phyloP scores from a whole-genome alignment of 2,329 filamentous ascomycete genomes.

The Neoarthrinium moseri region DNA sequence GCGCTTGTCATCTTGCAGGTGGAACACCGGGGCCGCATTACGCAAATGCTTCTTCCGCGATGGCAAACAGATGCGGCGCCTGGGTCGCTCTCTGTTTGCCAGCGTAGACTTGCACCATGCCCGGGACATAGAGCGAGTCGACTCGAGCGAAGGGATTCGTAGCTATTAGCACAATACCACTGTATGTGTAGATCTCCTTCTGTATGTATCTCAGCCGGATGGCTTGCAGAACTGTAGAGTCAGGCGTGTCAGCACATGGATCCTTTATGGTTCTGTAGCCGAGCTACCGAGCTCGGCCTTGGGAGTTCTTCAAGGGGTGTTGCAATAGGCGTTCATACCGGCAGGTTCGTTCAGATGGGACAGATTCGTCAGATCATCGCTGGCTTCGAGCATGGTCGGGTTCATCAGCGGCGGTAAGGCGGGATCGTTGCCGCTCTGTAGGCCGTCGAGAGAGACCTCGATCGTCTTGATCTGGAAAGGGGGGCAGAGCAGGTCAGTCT shows the following conservation, averaged over 20 bases:
- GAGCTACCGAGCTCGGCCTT: too few species aligned
- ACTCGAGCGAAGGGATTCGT: constrained; percentile 97
- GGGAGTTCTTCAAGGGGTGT: neutral
- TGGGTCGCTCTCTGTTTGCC: constrained; percentile 96
- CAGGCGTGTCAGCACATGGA: constrained; percentile 14
- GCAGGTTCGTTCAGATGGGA: constrained; percentile 98
- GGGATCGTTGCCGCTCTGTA: constrained; percentile 74
- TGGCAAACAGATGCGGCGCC: constrained; percentile 96
- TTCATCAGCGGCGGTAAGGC: constrained; percentile 94
- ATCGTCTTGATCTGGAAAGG: constrained; percentile 69
- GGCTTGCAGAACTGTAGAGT: constrained; percentile 78
- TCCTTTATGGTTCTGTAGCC: too few species aligned
- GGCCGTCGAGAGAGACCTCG: constrained; percentile 72
- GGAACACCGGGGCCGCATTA: constrained; percentile 41
- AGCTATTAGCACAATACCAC: constrained; percentile 96
- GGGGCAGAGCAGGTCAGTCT: constrained; percentile 14
- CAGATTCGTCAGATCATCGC: constrained; percentile 94
- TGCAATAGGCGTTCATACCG: constrained; percentile 54
- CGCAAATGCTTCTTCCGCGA: constrained; percentile 98
- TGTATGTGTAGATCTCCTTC: constrained; percentile 99
- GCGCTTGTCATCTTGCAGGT: constrained; percentile 16
- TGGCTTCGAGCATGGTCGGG: constrained; percentile 95
- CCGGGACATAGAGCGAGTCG: constrained; percentile 96
- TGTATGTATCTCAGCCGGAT: constrained; percentile 96
- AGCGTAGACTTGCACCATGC: constrained; percentile 99